phyloP scores from a whole-genome alignment of 495 filamentous ascomycete species.

The Penicillium odoratum region DNA sequence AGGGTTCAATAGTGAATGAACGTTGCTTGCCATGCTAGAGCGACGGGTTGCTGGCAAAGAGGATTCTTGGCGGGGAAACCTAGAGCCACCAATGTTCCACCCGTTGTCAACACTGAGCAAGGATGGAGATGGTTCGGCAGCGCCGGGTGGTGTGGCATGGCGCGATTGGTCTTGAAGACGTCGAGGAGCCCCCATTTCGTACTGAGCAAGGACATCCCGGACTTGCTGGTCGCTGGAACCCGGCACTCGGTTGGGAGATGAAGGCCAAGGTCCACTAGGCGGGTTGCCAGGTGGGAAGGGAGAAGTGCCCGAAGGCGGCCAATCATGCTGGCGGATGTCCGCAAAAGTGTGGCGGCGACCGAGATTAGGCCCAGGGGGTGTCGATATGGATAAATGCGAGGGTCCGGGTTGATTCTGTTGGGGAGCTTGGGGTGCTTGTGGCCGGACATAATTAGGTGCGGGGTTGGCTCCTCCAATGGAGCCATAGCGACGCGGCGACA shows the following conservation, averaged over 20 bases:
- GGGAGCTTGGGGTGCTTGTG: conserved; percentile 68
- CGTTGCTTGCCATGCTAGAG: conserved; percentile 74
- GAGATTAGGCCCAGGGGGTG: conserved; percentile 70
- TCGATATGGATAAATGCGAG: conserved; percentile 76
- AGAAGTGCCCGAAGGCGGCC: conserved; percentile 68
- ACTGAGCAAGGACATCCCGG: conserved; percentile 77
- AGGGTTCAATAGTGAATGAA: conserved; percentile 80
- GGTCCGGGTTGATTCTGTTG: conserved; percentile 64
- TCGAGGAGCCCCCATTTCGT: conserved; percentile 69
- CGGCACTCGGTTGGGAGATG: conserved; percentile 71
- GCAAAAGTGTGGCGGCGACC: conserved; percentile 90
- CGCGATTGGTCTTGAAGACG: conserved; percentile 58
- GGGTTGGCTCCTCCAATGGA: conserved; percentile 75
- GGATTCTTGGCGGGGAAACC: conserved; percentile 43
- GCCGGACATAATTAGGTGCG: conserved; percentile 64
- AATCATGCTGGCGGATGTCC: conserved; percentile 88
- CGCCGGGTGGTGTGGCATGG: conserved; percentile 68
- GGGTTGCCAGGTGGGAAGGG: conserved; percentile 54
- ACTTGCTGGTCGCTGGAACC: conserved; percentile 74
- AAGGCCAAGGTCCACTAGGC: conserved; percentile 72
- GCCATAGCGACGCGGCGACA: conserved; percentile 78
- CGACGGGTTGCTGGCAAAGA: conserved; percentile 66
- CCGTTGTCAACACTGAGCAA: conserved; percentile 53
- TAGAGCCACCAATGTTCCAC: conserved; percentile 56
- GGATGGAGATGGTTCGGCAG: conserved; percentile 50